phyloP scores from a whole-genome alignment of 1,139 yeast species.

The Zygoascus hellenicus region DNA sequence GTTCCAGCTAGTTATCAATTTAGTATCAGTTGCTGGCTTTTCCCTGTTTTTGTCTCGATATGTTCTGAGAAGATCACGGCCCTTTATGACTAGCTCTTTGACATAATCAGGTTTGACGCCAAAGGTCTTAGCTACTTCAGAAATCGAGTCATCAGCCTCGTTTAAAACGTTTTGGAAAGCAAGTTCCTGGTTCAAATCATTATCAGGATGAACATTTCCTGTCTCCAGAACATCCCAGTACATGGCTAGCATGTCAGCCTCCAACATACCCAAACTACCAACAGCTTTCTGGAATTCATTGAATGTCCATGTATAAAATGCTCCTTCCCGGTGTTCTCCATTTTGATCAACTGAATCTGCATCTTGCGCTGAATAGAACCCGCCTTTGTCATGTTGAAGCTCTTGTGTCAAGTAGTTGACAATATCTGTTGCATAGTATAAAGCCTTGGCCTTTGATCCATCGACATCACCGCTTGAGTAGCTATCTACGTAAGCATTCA shows the following conservation, averaged over 20 bases:
- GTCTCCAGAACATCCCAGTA: conserved; percentile 34
- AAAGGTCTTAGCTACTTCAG: conserved; percentile 32
- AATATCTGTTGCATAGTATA: conserved; percentile 25
- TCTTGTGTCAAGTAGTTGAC: conserved; percentile 27
- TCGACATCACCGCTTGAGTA: conserved; percentile 21
- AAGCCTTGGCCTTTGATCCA: not conserved
- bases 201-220: conserved; percentile 35
- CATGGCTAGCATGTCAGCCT: conserved; percentile 35
- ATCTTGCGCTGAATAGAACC: conserved; percentile 34
- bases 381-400: conserved; percentile 23
- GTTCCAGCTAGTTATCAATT: conserved; percentile 35
- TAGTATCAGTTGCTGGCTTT: conserved; percentile 31
- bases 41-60: conserved; percentile 27
- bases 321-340: conserved; percentile 32
- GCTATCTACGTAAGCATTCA: conserved; percentile 31
- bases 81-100: conserved; percentile 20
- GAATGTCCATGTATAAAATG: conserved; percentile 36
- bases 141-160: conserved; percentile 17
- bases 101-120: conserved; percentile 28
- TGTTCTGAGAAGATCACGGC: conserved; percentile 23
- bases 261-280: conserved; percentile 19
- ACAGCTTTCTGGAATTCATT: conserved; percentile 33
- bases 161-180: conserved; percentile 32
- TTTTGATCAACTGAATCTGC: conserved; percentile 31
- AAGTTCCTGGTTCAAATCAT: conserved; percentile 32